Conservation (phyloP, 108 stramenopile species). For the Pseudonitzschia multistriata region DNA sequence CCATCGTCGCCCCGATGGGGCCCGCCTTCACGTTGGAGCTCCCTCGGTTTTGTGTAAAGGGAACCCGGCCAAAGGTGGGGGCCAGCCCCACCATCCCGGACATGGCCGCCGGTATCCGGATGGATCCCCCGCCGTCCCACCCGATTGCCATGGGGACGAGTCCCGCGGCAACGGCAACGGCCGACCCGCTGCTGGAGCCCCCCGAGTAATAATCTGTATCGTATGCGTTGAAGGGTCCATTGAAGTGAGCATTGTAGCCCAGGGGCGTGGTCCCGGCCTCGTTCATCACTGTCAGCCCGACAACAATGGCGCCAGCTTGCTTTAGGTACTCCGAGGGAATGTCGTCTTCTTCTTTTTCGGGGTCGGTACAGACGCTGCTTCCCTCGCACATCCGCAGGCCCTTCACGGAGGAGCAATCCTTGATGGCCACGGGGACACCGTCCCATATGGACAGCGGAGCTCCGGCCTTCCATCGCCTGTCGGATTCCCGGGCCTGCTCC, state of each 20-base stretch:
- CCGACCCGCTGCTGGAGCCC: slow-evolving; percentile 60
- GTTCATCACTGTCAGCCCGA: slow-evolving; percentile 14
- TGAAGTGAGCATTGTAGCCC: slow-evolving; percentile 26
- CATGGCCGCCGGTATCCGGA: slow-evolving; percentile 60
- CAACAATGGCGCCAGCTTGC: slow-evolving; percentile 24
- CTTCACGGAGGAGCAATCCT: slow-evolving; percentile 27
- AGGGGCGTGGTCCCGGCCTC: slow-evolving; percentile 19
- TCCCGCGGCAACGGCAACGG: slow-evolving; percentile 65
- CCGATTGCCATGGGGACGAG: slow-evolving; percentile 58
- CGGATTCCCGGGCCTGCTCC: slow-evolving; percentile 18
- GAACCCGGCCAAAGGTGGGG: slow-evolving; percentile 1
- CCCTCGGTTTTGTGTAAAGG: not conserved
- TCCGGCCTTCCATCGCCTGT: slow-evolving; percentile 9
- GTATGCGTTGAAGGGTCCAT: slow-evolving; percentile 28
- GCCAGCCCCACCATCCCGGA: slow-evolving; percentile 54
- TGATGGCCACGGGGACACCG: slow-evolving; percentile 48
- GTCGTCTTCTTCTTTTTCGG: slow-evolving; percentile 22
- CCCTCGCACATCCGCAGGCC: not conserved
- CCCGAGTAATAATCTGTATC: slow-evolving; percentile 42
- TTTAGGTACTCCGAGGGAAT: slow-evolving; percentile 3
- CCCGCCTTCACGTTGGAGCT: slow-evolving; percentile 37
- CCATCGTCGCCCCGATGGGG: slow-evolving; percentile 29
- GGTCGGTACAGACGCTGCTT: slow-evolving; percentile 11
- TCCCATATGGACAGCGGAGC: slow-evolving; percentile 21
- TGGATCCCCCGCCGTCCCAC: slow-evolving; percentile 68